These are phyloP conservation scores for Passalora sequoiae DNA, from an alignment of 2,329 filamentous ascomycete genomes.

Conservation along the genomic window DNA sequence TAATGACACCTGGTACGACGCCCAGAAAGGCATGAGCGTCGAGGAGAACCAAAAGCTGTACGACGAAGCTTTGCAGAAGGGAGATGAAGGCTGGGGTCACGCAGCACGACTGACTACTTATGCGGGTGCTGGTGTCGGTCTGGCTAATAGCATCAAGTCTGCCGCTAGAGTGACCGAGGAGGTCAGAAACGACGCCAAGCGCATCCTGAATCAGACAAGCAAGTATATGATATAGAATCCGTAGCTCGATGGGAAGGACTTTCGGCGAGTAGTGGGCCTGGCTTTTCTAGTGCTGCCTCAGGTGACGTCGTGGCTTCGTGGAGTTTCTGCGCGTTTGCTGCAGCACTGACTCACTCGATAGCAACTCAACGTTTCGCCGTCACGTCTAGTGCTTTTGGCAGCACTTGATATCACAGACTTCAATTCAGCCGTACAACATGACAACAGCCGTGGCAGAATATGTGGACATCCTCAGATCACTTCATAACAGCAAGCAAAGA, in stretches of 20 bases:
- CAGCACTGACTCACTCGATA: no score
- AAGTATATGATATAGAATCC: constrained; percentile 3
- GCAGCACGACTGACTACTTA: constrained; percentile 56
- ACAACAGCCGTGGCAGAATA: not conserved
- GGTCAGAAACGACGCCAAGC: constrained; percentile 38
- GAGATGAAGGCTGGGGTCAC: constrained; percentile 50
- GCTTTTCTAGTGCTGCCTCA: no score
- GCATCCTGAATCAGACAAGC: constrained; percentile 29
- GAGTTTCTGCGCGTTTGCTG: no score
- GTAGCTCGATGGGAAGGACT: no score
- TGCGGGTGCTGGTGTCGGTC: constrained; percentile 57
- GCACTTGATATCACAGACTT: no score
- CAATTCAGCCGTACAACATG: no score
- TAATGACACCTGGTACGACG: constrained; percentile 50
- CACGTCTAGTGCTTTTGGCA: no score
- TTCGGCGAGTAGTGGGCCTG: no score
- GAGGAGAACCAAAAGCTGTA: constrained; percentile 44
- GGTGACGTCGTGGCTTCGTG: no score
- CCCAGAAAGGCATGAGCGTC: constrained; percentile 36
- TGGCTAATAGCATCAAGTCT: constrained; percentile 48
- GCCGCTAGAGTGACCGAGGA: constrained; percentile 52
- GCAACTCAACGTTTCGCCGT: no score
- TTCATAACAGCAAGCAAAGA: not conserved
- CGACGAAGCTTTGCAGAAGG: constrained; percentile 46
- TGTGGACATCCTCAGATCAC: not conserved